Evolutionary conservation across 1,139 yeast species (phyloP).

Genomic region (Magnusiomyces ingens): DNA sequence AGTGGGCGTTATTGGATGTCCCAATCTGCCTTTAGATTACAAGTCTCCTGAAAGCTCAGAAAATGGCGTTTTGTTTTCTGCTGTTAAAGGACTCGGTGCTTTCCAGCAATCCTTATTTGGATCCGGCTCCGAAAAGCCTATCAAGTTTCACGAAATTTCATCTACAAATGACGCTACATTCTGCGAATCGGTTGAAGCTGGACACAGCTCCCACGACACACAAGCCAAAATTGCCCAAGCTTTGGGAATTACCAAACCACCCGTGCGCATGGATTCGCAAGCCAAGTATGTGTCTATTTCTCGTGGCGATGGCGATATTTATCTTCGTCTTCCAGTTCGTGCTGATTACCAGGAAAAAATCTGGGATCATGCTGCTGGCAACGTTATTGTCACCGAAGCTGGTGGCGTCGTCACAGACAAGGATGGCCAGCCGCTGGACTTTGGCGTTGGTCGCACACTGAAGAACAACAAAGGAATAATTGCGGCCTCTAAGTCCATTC

Average conservation of each 20-base stretch:
- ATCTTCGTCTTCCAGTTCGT: constrained; percentile 77
- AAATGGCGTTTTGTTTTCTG: constrained; percentile 68
- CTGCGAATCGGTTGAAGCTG: constrained; percentile 95
- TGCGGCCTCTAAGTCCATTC: constrained; percentile 68
- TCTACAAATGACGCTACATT: constrained; percentile 50
- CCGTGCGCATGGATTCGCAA: constrained; percentile 73
- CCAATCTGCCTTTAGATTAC: constrained; percentile 63
- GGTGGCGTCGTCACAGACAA: constrained; percentile 91
- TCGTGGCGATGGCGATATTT: constrained; percentile 87
- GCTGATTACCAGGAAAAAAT: constrained; percentile 81
- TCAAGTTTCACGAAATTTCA: constrained; percentile 29
- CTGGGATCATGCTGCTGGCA: constrained; percentile 99
- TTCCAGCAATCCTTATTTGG: constrained; percentile 33
- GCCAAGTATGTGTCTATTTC: constrained; percentile 91
- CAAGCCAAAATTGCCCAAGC: constrained; percentile 65
- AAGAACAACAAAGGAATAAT: constrained; percentile 76
- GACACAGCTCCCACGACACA: constrained; percentile 89
- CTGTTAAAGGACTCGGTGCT: constrained; percentile 69
- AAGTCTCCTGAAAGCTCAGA: constrained; percentile 28
- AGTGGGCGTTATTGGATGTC: constrained; percentile 94
- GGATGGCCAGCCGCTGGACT: constrained; percentile 62
- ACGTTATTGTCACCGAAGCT: constrained; percentile 74
- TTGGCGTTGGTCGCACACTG: constrained; percentile 80
- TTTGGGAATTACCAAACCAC: constrained; percentile 54
- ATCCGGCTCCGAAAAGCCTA: constrained; percentile 16